phyloP scores from a whole-genome alignment of 257 asterid species.

The Salvia hispanica region DNA sequence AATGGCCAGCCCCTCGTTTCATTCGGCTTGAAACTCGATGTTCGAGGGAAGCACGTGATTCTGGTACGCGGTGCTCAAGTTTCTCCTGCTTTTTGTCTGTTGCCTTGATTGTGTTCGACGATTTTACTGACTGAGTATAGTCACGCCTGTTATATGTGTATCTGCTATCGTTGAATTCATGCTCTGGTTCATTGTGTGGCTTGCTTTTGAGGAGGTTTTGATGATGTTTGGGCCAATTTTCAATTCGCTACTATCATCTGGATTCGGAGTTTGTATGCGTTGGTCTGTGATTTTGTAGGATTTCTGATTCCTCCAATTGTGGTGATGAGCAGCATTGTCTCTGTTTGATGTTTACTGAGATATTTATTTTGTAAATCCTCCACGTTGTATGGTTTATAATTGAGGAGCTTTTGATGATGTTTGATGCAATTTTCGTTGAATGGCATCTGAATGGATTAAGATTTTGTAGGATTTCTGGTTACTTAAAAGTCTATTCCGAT shows the following conservation, averaged over 20 bases:
- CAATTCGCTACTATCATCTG: neutral
- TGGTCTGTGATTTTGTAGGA: neutral
- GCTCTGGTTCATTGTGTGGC: neutral
- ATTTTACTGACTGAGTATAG: conserved; percentile 17
- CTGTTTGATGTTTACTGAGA: neutral
- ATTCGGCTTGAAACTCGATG: conserved; percentile 68
- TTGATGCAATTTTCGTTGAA: neutral
- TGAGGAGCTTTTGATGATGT: neutral
- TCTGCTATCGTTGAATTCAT: neutral
- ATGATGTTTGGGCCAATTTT: neutral
- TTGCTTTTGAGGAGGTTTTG: neutral
- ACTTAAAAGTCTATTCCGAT: neutral
- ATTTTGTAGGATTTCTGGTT: neutral
- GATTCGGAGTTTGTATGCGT: neutral
- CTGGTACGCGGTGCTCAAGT: conserved; percentile 43
- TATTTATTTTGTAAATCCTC: neutral
- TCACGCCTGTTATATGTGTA: neutral
- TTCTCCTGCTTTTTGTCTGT: neutral
- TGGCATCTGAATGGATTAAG: neutral
- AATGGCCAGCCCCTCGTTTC: conserved; percentile 67
- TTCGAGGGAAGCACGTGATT: conserved; percentile 75
- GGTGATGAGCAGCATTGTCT: neutral
- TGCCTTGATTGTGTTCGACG: conserved; percentile 15
- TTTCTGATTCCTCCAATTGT: neutral
- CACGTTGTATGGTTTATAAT: neutral